Evolutionary conservation across 345 rosid species (phyloP).

Genomic region (Barbarea vulgaris): DNA sequence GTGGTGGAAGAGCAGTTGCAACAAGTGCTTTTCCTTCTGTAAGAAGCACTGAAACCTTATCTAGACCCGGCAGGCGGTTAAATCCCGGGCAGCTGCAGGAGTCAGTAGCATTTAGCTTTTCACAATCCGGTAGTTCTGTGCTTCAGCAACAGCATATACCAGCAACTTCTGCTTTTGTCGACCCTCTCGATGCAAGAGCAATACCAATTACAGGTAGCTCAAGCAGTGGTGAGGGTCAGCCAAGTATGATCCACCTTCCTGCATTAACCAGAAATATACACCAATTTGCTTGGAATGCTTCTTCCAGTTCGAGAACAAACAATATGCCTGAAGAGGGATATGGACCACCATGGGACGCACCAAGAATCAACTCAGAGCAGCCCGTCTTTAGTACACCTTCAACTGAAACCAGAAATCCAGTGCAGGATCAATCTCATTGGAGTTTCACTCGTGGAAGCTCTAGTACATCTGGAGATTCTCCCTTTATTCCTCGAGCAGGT

Average conservation of each 20-base stretch:
- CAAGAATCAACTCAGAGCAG: constrained; percentile 57
- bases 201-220: constrained; percentile 33
- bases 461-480: constrained; percentile 46
- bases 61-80: constrained; percentile 56
- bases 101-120: constrained; percentile 48
- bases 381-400: constrained; percentile 55
- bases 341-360: constrained; percentile 46
- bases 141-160: constrained; percentile 45
- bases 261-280: constrained; percentile 50
- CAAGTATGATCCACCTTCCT: constrained; percentile 47
- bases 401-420: constrained; percentile 56
- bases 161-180: constrained; percentile 42
- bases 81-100: constrained; percentile 52
- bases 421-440: constrained; percentile 66
- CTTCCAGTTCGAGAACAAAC: constrained; percentile 57
- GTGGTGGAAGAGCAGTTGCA: constrained; percentile 48
- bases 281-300: constrained; percentile 60
- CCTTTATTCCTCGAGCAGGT: constrained; percentile 50
- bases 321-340: constrained; percentile 52
- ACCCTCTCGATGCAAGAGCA: constrained; percentile 55
- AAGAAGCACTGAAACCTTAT: constrained; percentile 44
- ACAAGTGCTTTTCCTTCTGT: constrained; percentile 55
- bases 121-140: constrained; percentile 48
- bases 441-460: constrained; percentile 55
- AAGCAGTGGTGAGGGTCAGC: constrained; percentile 49